Conservation (phyloP, 805 yeast genomes). For the Saturnispora sanitii region DNA sequence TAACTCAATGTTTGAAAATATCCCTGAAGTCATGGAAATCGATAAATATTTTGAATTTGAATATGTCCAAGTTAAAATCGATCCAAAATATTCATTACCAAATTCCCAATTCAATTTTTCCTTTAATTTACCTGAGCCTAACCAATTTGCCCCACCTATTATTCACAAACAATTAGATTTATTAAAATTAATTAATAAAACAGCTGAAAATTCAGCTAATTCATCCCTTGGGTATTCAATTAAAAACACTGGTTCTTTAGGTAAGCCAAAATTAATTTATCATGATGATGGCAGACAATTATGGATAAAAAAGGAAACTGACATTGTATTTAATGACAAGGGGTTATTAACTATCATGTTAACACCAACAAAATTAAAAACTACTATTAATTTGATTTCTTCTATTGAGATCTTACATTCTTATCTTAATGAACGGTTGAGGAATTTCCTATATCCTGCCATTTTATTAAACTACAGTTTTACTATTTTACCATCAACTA, state of each 20-base stretch:
- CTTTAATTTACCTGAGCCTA: conserved; percentile 23
- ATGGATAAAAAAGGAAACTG: conserved; percentile 40
- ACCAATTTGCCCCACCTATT: conserved; percentile 29
- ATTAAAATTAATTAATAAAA: conserved; percentile 18
- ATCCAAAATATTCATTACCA: neutral
- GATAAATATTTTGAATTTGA: conserved; percentile 40
- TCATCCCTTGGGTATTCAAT: conserved; percentile 28
- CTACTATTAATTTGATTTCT: conserved; percentile 33
- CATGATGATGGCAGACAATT: conserved; percentile 32
- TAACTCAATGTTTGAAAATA: conserved; percentile 1
- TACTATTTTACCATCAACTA: conserved; percentile 44
- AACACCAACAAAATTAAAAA: conserved; percentile 21
- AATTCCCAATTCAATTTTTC: neutral
- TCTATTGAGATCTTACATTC: conserved; percentile 46
- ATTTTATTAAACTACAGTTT: conserved; percentile 48
- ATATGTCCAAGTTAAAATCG: conserved; percentile 20
- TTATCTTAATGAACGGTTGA: conserved; percentile 33
- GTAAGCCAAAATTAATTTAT: conserved; percentile 30
- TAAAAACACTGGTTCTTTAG: conserved; percentile 19
- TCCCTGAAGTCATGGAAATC: neutral
- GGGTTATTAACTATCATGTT: conserved; percentile 39
- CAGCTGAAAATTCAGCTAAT: conserved; percentile 20
- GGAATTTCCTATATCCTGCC: conserved; percentile 39
- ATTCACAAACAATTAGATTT: conserved; percentile 23
- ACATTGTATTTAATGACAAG: conserved; percentile 23